Percentiles rank a stretch among this genome's conserved stretches.
Evolutionary conservation across 176 grass and related monocot species (phyloP).

Genomic region (Musa itinerans): DNA sequence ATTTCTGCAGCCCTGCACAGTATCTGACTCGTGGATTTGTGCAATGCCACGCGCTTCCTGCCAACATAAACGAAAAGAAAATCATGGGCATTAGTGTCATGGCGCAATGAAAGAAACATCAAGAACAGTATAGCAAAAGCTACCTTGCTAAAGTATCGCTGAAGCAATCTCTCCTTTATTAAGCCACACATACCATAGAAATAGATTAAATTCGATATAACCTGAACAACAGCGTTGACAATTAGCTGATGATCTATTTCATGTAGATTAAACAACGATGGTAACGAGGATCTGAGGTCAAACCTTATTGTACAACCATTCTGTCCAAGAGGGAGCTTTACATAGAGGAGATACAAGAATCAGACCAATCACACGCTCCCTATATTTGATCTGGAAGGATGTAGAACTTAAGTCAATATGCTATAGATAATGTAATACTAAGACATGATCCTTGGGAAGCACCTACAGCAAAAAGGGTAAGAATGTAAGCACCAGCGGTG

Average conservation of each 20-base stretch:
- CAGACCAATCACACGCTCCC: constrained; percentile 9
- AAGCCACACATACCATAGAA: constrained; percentile 20
- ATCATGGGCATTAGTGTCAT: not conserved
- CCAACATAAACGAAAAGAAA: not conserved
- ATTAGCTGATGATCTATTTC: too few species aligned
- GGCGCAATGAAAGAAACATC: not conserved
- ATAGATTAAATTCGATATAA: constrained; percentile 10
- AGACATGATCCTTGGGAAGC: not conserved
- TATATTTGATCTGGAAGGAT: constrained; percentile 13
- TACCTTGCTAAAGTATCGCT: constrained; percentile 13
- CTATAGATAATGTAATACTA: not conserved
- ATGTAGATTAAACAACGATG: too few species aligned
- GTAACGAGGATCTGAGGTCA: not conserved
- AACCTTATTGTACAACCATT: constrained; percentile 18
- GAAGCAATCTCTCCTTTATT: constrained; percentile 1
- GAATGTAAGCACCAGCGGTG: constrained; percentile 17
- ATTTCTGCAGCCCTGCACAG: constrained; percentile 7
- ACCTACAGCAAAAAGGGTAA: constrained; percentile 21
- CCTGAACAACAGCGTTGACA: not conserved
- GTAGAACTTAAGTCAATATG: not conserved
- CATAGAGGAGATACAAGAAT: constrained; percentile 19
- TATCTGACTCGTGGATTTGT: constrained; percentile 10
- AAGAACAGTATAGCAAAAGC: not conserved
- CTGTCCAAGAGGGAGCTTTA: constrained; percentile 20
- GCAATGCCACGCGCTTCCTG: constrained; percentile 3